A percentile compares a stretch with the other conserved stretches of the same genome.
Conservation (phyloP, 1,284 basidiomycete genomes). For the Pyrrhoderma noxium region DNA sequence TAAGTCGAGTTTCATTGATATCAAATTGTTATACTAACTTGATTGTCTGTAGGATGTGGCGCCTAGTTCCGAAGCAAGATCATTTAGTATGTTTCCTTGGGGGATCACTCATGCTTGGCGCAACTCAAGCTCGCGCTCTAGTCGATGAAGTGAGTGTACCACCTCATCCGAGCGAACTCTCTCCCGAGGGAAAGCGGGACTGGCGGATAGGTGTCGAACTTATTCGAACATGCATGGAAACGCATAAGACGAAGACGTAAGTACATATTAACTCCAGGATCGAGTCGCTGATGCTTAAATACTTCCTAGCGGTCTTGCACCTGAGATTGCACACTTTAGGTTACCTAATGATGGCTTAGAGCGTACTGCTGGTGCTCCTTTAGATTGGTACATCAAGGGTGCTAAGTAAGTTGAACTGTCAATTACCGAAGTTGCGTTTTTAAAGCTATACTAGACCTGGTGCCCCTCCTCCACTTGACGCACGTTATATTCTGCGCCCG, state of each 20-base stretch:
- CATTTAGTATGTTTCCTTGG: slow-evolving; percentile 95
- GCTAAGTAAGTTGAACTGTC: slow-evolving; percentile 37
- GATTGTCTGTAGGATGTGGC: slow-evolving; percentile 47
- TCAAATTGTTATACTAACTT: background rate
- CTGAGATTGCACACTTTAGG: slow-evolving; percentile 78
- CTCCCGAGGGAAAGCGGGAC: slow-evolving; percentile 57
- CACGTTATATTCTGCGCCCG: slow-evolving; percentile 86
- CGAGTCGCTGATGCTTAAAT: background rate
- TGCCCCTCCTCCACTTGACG: slow-evolving; percentile 59
- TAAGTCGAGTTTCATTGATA: slow-evolving; percentile 28
- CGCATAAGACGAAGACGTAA: slow-evolving; percentile 80
- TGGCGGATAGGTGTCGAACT: slow-evolving; percentile 80
- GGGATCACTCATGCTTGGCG: slow-evolving; percentile 86
- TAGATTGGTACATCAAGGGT: slow-evolving; percentile 88
- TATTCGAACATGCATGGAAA: slow-evolving; percentile 82
- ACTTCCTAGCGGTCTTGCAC: slow-evolving; percentile 60
- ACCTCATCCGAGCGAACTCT: slow-evolving; percentile 49
- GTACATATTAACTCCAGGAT: slow-evolving; percentile 25
- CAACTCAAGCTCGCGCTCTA: slow-evolving; percentile 59
- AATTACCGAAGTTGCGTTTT: background rate
- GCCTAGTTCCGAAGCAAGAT: slow-evolving; percentile 81
- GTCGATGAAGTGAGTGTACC: slow-evolving; percentile 47
- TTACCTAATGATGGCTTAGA: slow-evolving; percentile 47
- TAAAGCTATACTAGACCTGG: slow-evolving; percentile 34
- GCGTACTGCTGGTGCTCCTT: slow-evolving; percentile 27